phyloP scores from a whole-genome alignment of 2,329 filamentous ascomycete species.

The Pseudofabraea citricarpa region DNA sequence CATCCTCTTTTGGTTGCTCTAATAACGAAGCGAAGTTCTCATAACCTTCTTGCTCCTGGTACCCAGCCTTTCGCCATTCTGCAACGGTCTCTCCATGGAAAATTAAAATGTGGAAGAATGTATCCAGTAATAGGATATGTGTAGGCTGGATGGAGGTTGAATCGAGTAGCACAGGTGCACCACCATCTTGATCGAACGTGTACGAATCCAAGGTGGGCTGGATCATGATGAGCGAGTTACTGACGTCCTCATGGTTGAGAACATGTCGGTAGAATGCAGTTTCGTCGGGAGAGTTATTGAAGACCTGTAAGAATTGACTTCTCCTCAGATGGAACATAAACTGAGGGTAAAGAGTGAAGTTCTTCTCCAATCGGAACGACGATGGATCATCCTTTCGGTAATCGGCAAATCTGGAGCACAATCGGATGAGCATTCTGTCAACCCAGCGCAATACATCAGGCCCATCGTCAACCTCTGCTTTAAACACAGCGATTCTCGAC shows the following conservation, averaged over 20 bases:
- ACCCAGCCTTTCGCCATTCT: conserved; percentile 96
- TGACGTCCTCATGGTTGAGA: conserved; percentile 93
- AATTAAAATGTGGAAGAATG: conserved; percentile 99
- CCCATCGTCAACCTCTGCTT: conserved; percentile 95
- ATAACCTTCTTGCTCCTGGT: conserved; percentile 96
- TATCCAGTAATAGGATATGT: conserved; percentile 90
- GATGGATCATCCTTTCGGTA: conserved; percentile 98
- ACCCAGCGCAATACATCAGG: conserved; percentile 99
- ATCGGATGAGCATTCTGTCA: conserved; percentile 93
- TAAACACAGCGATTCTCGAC: conserved; percentile 99
- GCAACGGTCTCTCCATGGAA: conserved; percentile 98
- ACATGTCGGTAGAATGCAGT: conserved; percentile 99
- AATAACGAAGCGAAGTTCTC: conserved; percentile 89
- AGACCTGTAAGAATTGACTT: conserved; percentile 96
- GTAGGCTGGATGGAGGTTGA: conserved; percentile 94
- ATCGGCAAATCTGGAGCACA: conserved; percentile 95
- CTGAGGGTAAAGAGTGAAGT: conserved; percentile 97
- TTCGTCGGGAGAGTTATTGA: conserved; percentile 99
- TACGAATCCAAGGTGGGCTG: conserved; percentile 97
- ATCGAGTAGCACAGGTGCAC: conserved; percentile 89
- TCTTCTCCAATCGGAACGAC: conserved; percentile 95
- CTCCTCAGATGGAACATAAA: conserved; percentile 99
- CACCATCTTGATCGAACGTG: conserved; percentile 91
- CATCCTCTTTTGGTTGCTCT: conserved; percentile 94
- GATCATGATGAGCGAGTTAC: conserved; percentile 97